Percentiles rank a stretch among this genome's conserved stretches.
These are phyloP conservation scores for Cucurbita pepo DNA, from an alignment of 306 rosid genomes.

Conservation along the genomic window DNA sequence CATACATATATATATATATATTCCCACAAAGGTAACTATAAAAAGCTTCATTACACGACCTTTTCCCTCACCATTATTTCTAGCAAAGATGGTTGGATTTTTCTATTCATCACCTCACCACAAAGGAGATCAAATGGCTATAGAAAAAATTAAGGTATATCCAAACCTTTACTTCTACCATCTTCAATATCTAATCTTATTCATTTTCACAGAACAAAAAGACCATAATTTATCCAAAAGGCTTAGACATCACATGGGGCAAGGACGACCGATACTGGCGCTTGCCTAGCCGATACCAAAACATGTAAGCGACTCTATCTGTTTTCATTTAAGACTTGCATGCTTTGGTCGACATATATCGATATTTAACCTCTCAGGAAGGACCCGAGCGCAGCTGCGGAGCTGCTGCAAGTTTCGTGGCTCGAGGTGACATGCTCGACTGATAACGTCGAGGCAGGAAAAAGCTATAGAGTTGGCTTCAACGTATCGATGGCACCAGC, in stretches of 20 bases:
- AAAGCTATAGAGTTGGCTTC: slow-evolving; percentile 13
- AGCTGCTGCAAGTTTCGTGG: slow-evolving; percentile 64
- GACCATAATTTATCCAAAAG: not conserved
- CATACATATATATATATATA: no score
- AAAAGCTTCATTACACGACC: not conserved
- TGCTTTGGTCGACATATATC: no score
- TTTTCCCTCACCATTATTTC: not conserved
- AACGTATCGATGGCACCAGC: not conserved
- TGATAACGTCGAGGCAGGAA: fast-evolving
- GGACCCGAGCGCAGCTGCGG: not conserved
- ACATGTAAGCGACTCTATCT: not conserved
- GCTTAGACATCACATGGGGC: not conserved
- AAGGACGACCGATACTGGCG: not conserved
- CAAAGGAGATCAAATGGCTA: not conserved
- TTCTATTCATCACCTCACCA: not conserved
- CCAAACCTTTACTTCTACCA: no score
- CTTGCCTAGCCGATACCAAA: not conserved
- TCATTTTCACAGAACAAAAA: not conserved
- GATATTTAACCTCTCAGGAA: not conserved
- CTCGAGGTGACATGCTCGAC: slow-evolving; percentile 38
- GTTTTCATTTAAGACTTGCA: no score
- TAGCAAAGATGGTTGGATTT: not conserved
- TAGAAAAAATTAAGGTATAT: not conserved
- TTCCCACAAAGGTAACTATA: not conserved
- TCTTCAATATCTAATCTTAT: not conserved